phyloP scores from a whole-genome alignment of 352 stramenopile species.

The Thalassiosira sp. region DNA sequence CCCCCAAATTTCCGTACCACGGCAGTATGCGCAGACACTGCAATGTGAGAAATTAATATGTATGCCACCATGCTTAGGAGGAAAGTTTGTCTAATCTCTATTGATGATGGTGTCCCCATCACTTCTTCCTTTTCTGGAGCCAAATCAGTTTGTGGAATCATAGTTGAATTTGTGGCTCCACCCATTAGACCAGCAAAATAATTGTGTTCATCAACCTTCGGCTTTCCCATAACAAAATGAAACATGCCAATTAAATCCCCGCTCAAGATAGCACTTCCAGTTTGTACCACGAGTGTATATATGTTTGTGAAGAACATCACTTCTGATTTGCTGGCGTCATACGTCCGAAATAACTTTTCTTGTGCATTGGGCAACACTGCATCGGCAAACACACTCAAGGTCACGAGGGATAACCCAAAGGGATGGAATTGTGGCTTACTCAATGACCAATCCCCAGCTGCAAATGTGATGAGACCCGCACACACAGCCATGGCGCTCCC shows the following conservation, averaged over 20 bases:
- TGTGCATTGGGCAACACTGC: slow-evolving; percentile 86
- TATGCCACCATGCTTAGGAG: slow-evolving; percentile 78
- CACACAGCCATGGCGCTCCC: slow-evolving; percentile 80
- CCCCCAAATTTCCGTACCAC: slow-evolving; percentile 85
- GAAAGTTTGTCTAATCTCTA: slow-evolving; percentile 29
- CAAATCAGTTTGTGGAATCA: slow-evolving; percentile 8
- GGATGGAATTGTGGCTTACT: slow-evolving; percentile 73
- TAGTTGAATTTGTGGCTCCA: background rate
- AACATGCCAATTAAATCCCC: slow-evolving; percentile 82
- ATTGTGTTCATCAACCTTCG: slow-evolving; percentile 29
- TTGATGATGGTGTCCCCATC: background rate
- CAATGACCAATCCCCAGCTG: slow-evolving; percentile 78
- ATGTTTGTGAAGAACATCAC: slow-evolving; percentile 86
- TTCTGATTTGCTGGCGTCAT: slow-evolving; percentile 62
- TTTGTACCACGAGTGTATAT: slow-evolving; percentile 84
- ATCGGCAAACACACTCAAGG: slow-evolving; percentile 83
- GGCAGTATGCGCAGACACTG: slow-evolving; percentile 84
- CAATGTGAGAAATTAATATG: slow-evolving; percentile 84
- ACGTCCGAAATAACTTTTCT: slow-evolving; percentile 80
- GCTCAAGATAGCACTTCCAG: slow-evolving; percentile 72
- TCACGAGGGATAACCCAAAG: slow-evolving; percentile 82
- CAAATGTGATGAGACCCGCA: slow-evolving; percentile 84
- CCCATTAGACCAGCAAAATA: slow-evolving; percentile 20
- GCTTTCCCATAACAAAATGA: slow-evolving; percentile 55
- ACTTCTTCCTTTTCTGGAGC: slow-evolving; percentile 7